Base-by-base conservation (phyloP, 352 stramenopile species). In the Phytophthora hybrid region DNA sequence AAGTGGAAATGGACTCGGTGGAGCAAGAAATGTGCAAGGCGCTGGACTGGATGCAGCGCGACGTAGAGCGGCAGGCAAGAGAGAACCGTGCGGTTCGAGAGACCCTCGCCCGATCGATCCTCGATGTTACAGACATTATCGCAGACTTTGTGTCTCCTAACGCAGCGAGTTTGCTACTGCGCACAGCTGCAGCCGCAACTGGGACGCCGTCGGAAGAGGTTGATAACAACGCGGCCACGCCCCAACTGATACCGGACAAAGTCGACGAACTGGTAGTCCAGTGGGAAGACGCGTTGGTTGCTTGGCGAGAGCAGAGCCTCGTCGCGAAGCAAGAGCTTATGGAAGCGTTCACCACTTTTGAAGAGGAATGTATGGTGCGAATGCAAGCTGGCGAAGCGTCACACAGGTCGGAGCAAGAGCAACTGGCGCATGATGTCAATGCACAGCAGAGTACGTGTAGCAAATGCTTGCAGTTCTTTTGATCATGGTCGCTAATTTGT, bases 1-100 rank as follows among this genome's bases (percentile, higher is more conserved):
- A 55, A 14, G 49, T 37, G 34, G 5, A 7, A 9, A 47, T 0
- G 6, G 32, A 59, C 10, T 41, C 47, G 9, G 60, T 80, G n/a
- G 58, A 82, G 9, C 61, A 34, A 2, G 75, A 81, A 7, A 76
- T 73, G 18, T 58, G 59, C 16, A 77, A 73, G 56, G 80, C 78
- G 16, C 66, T 88, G 8, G 57, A 73, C 10, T 84, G 78, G 78
- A 85, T 88, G 69, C 78, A 88, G 56, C 76, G 49, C 34, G 78
- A 88, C 26, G 74, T 77, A 19, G 76, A 88, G 61, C 74, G 60
- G 23, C 76, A 80, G 49, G 74, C 76, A 14, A 58, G 70, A n/a
- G 67, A 71, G 49, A 85, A 81, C 53, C 76, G 69, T 65, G 32
- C 51, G 0, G 72, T 79, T 52, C 69, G 63, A 34, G 65, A 82